Evolutionary conservation across 768 basidiomycete species (phyloP), one percentile per base, ranked within the genome.

Genomic region (Fomitopsis serialis): DNA sequence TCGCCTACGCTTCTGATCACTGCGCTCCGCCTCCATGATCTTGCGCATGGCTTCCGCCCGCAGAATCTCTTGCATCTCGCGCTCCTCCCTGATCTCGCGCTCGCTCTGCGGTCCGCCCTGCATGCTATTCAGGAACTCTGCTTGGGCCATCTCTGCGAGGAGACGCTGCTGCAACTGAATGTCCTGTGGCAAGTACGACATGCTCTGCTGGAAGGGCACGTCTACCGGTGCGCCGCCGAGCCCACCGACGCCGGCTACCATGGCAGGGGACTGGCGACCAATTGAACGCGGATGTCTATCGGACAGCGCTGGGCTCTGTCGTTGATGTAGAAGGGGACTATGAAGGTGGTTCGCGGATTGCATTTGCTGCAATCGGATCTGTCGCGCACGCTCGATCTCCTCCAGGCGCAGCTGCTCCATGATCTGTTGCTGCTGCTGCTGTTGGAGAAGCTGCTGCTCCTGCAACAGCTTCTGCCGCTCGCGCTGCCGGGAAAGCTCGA

Each of bases 1-100:
- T 42, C 82, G 76, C 54, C 90, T 79, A 42, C 93, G 79, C 63
- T 84, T 90, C 68, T 86, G 85, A 63, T 95, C 93, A 83, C 88
- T 84, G 62, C 78, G 80, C 68, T 95, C 95, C 0, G 95, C 86
- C 68, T 92, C 91, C 66, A 91, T 79, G 58, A 98, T 95, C 72
- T 94, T 87, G 54, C 87, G 82, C 81, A 88, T 87, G 1, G 90
- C 91, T 63, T 92, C 89, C 15, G 75, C 75, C 57, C 87, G 77
- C 36, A 93, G 68, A 4, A 82, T 79, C 55, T 90, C 90, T 63
- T 86, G 84, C 54, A 86, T 78, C 43, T 73, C 78, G 45, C 77
- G 82, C 42, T 77, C 75, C 34, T 66, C 60, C 21, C 57, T 50
- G 7, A 46, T 37, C 15, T 60, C 65, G 1, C 57, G 57, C 27